Evolutionary conservation across 176 grass and related monocot species (phyloP), one percentile per base, ranked within the genome.

Genomic region (Oryza nivara): DNA sequence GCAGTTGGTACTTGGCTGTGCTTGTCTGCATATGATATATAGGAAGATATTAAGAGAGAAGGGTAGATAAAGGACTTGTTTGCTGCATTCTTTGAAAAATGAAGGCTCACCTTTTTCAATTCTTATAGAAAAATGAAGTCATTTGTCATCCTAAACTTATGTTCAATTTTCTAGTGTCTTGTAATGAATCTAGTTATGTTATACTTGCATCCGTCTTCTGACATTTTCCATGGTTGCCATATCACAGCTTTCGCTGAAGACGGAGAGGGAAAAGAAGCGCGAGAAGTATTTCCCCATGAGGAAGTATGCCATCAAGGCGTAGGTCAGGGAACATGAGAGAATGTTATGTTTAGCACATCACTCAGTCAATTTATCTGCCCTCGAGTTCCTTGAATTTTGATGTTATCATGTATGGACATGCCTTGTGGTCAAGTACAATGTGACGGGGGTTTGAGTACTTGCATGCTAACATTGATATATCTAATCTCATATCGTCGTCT

Each of bases 201-300:
- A 2, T 51, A 30, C 1, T 54, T 0, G 2, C 25, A 35, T 75
- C 26, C 6, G 7, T 49, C 16, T 6, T 38, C 25, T 82, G 26
- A 81, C 28, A 26, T 40, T 65, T 64, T 51, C 26, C 51, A 61
- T 8, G 17, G 0, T 70, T 67, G 4, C 23, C 63, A 28, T 43
- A 6, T 67, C 12, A 9, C 66, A 89, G 88, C 77, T 75, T 68
- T 89, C 88, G 17, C 73, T 89, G 84, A 94, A 94, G 87, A 94
- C 90, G 0, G 90, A 94, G 89, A 72, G 90, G 74, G 87, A 94
- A 74, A 94, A 77, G 74, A 92, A 94, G 90, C 85, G 69, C 0
- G 92, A 92, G 87, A 94, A 94, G 84, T 94, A 94, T 32, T 94
- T 92, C 52, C 92, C 92, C 40, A 92, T 85, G 84, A 92, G 92